Base-by-base conservation (phyloP, 1,284 basidiomycete species). In the Gymnopus androsaceus region DNA sequence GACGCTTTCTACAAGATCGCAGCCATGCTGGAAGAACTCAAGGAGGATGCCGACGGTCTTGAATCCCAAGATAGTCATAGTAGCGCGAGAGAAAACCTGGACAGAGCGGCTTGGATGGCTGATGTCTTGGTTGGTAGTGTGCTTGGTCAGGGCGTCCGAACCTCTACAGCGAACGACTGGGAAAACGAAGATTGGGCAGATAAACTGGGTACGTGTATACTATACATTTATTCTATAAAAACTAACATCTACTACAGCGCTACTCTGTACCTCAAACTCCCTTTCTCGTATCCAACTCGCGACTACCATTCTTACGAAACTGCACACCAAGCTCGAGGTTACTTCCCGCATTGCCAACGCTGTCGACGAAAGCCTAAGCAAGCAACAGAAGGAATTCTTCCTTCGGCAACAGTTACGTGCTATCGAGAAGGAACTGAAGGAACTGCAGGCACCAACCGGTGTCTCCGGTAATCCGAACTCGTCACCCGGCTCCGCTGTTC, bases 321-420 rank as follows among this genome's bases (percentile, higher is more conserved):
- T 87, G 52, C 74, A 83, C 4, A 86, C 87, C 25, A 89, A 92
- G 33, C 82, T 84, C 14, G 89, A 92, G 68, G 86, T 91, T 0
- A 82, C 85, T 11, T 83, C 83, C 67, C 90, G 89, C 74, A 89
- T 92, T 50, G 84, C 87, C 2, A 79, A 80, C 28, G 84, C 86
- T n/a, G 84, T 92, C 12, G 87, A 90, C 60, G 89, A 91, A 67
- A 84, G 83, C 1, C 78, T 91, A 14, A 87, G 86, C 27, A 90
- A 88, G 58, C 89, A 91, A 62, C 89, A 92, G 71, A 91, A 91
- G 63, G 90, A 91, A 59, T 87, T 86, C 66, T 91, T 90, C 73
- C 77, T 92, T 2, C 85, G 88, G 54, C 93, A 95, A 67, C 94
- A 95, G 67, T 83, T 94, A 45, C 87, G 90, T 28, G 92, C 90